phyloP scores from a whole-genome alignment of 2,329 filamentous ascomycete species.

The Phialophora chinensis region DNA sequence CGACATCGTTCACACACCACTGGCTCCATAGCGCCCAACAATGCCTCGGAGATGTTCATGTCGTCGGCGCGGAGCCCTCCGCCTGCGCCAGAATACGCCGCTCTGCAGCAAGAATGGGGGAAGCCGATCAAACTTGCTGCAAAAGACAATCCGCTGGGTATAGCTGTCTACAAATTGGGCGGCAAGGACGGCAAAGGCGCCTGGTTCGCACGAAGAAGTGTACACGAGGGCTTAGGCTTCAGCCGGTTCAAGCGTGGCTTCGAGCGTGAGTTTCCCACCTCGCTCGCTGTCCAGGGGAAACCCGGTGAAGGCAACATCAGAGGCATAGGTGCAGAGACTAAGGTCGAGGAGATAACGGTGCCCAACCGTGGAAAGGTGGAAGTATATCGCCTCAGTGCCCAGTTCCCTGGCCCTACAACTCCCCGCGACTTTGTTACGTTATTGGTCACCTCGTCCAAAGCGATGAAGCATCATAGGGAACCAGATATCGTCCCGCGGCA shows the following conservation, averaged over 20 bases:
- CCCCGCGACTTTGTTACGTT: slow-evolving; percentile 87
- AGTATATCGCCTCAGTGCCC: slow-evolving; percentile 85
- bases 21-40: slow-evolving; percentile 53
- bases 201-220: slow-evolving; percentile 86
- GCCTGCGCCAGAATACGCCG: slow-evolving; percentile 59
- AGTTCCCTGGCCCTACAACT: slow-evolving; percentile 87
- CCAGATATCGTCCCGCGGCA: slow-evolving; percentile 60
- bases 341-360: slow-evolving; percentile 68
- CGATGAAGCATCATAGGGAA: slow-evolving; percentile 44
- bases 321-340: slow-evolving; percentile 81
- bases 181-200: slow-evolving; percentile 81
- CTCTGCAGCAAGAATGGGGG: slow-evolving; percentile 80
- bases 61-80: slow-evolving; percentile 58
- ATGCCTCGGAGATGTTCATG: slow-evolving; percentile 59
- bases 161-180: slow-evolving; percentile 79
- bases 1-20: slow-evolving; percentile 65
- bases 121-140: slow-evolving; percentile 77
- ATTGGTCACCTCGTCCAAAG: slow-evolving; percentile 67
- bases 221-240: slow-evolving; percentile 80
- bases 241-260: slow-evolving; percentile 78
- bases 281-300: slow-evolving; percentile 70
- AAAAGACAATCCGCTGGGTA: slow-evolving; percentile 75
- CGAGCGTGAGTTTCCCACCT: slow-evolving; percentile 78
- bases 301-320: slow-evolving; percentile 77
- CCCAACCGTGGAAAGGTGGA: slow-evolving; percentile 40